Base-by-base conservation (phyloP, 2,329 filamentous ascomycete genomes). In the Aureobasidium subglaciale region DNA sequence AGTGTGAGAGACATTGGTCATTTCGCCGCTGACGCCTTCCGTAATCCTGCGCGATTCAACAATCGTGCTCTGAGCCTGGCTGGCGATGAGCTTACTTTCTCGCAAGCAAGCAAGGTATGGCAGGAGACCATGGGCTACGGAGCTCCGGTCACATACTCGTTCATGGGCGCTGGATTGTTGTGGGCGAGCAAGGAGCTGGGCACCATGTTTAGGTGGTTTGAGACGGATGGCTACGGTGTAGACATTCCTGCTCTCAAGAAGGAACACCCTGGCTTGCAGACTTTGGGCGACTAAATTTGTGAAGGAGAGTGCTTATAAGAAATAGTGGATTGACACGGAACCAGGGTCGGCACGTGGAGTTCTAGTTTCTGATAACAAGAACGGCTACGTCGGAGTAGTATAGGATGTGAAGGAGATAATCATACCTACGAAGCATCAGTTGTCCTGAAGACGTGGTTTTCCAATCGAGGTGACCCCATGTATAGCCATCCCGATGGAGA, bases 1-100 rank as follows among this genome's bases (percentile, higher is more conserved):
- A 67, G 70, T 0, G 67, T 67, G 2, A 72, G 68, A 29, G 78
- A 81, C 56, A 79, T 82, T 56, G 79, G 79, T 0, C 61, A 68
- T 18, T 76, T 82, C 52, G 79, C 70, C 2, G 77, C 77, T 0
- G 65, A 72, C 42, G 77, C 77, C 0, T 78, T 82, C 56, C 56
- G 72, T 4, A 65, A 76, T 2, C 70, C 74, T 2, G 64, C 74
- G 1, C 63, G 71, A 37, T 81, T 73, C 65, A 70, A 71, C 30
- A 71, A 72, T 34, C 68, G 68, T 16, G 71, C 70, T 5, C 69
- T 80, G 35, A 73, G 75, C 4, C 63, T 82, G 18, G 79, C 78
- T 0, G 78, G 79, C 2, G 78, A 80, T 59, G 75, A 79, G 45
- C 63, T 81, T 30, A 76, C 73, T 0, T 74, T 74, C 55, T 68